Base-by-base conservation (phyloP, 306 rosid genomes). In the Cicer judaicum region DNA sequence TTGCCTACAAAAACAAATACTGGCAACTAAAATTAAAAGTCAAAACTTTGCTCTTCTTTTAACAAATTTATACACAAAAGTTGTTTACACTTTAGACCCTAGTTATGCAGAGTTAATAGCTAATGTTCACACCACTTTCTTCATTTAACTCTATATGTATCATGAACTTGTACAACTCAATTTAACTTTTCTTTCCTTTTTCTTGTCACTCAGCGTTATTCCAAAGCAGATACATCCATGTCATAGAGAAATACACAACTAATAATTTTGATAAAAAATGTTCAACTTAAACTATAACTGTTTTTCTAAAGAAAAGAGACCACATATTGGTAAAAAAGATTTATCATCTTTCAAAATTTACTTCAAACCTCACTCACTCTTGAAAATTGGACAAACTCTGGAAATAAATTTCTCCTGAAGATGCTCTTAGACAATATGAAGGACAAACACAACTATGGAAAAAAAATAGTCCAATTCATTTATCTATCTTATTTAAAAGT, bases 41-140 rank as follows among this genome's bases (percentile, higher is more conserved):
- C 67, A 57, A 81, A 48, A 19, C 64, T 21, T n/a, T 15, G 64
- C n/a, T 68, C 14, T 59, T 68, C 65, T 68, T 43, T 80, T 67
- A 59, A 59, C 76, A 74, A 60, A 56, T 18, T 7, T 1, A 53
- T 57, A 56, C 66, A 65, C 70, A 34, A 79, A 73, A 65, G 70
- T 79, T 64, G 57, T 73, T 73, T 52, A 29, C 36, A 29, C 36
- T 29, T 29, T 29, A 29, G 36, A 29, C 36, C 36, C 36, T 29
- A 29, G 36, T 29, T 29, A 72, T 72, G 75, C 40, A 24, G 10
- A 70, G 64, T 78, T 49, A 56, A 50, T 78, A 66, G 18, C 24
- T 57, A 70, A 50, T 62, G 61, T 36, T 71, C 15, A 52, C 6
- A 72, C 34, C 0, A 52, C 52, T 79, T 78, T 49, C 49, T 54